Base-by-base conservation (phyloP, 1,284 basidiomycete species). In the Paramarasmius palmivorus region DNA sequence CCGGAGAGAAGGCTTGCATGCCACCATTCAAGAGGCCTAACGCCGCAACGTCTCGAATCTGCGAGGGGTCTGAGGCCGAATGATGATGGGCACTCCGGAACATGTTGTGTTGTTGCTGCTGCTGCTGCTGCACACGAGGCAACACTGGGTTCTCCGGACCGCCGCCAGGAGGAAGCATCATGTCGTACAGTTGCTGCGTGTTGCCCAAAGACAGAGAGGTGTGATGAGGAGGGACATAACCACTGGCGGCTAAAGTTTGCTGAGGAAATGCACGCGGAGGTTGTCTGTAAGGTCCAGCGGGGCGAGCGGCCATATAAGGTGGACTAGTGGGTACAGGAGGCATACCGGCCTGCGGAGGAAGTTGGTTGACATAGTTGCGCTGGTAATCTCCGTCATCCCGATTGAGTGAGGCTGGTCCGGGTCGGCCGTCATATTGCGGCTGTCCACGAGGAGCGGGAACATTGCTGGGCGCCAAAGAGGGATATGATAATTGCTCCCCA, bases 51-150 rank as follows among this genome's bases (percentile, higher is more conserved):
- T 91, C 88, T 40, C 89, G 82, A 51, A 79, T 68, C 14, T 82
- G 78, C 35, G 87, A 86, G 5, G 88, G 89, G 64, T 92, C 89
- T 2, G 88, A 90, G 2, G 88, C 79, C 42, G 88, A 90, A 66
- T 91, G 89, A 56, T 90, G 88, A 64, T 90, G 89, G 34, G 78
- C 80, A 36, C 75, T 76, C 38, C 85, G 84, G 71, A 86, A 90
- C 47, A 77, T 75, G 59, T 81, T 82, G 64, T 85, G 84, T 62
- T 88, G 88, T 62, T 89, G 87, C 66, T 91, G 89, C 49, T 85
- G 84, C 62, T 88, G 88, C 62, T 89, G 87, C 66, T 91, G 89
- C 49, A 88, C 80, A 59, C 88, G 86, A 53, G 81, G 78, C 55
- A 88, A 81, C 20, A 85, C 81, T 39, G 87, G 73, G 55, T 77